Conservation (phyloP, 2,329 filamentous ascomycete species). For the Furcasterigmium furcatum region DNA sequence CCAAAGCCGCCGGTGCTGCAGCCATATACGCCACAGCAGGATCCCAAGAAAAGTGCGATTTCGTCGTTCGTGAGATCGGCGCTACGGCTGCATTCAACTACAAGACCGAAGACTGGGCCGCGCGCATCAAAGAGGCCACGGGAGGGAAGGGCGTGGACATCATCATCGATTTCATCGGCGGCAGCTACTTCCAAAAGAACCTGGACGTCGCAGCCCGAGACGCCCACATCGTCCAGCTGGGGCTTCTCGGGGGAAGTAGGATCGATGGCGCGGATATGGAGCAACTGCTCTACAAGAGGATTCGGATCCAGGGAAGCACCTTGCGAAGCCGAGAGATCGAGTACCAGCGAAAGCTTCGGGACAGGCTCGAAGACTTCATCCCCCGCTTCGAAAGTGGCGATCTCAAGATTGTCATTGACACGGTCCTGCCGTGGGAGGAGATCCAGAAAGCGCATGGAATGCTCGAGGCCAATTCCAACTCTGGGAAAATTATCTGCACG, state of each 20-base stretch:
- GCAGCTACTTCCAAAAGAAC: slow-evolving; percentile 76
- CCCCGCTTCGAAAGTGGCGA: slow-evolving; percentile 70
- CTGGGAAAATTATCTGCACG: slow-evolving; percentile 68
- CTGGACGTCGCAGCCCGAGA: slow-evolving; percentile 73
- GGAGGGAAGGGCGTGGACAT: slow-evolving; percentile 77
- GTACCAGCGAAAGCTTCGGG: slow-evolving; percentile 76
- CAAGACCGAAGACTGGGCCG: slow-evolving; percentile 70
- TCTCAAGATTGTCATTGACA: slow-evolving; percentile 81
- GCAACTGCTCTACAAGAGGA: slow-evolving; percentile 70
- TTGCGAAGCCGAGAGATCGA: slow-evolving; percentile 74
- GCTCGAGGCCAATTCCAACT: slow-evolving; percentile 69
- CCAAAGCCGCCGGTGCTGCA: slow-evolving; percentile 61
- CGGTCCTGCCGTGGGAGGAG: slow-evolving; percentile 75
- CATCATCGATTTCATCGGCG: slow-evolving; percentile 84
- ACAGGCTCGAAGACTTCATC: slow-evolving; percentile 73
- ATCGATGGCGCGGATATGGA: slow-evolving; percentile 72
- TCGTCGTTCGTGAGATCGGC: slow-evolving; percentile 71
- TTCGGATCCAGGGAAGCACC: slow-evolving; percentile 79
- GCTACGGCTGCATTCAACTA: slow-evolving; percentile 83
- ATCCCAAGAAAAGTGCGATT: slow-evolving; percentile 75
- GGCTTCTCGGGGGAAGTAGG: slow-evolving; percentile 66
- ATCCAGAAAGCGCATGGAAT: slow-evolving; percentile 68
- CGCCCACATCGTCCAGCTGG: slow-evolving; percentile 72
- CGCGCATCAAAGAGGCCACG: slow-evolving; percentile 68
- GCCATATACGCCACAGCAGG: slow-evolving; percentile 80